phyloP scores from a whole-genome alignment of 495 filamentous ascomycete genomes.

The Penicillium argentinense region DNA sequence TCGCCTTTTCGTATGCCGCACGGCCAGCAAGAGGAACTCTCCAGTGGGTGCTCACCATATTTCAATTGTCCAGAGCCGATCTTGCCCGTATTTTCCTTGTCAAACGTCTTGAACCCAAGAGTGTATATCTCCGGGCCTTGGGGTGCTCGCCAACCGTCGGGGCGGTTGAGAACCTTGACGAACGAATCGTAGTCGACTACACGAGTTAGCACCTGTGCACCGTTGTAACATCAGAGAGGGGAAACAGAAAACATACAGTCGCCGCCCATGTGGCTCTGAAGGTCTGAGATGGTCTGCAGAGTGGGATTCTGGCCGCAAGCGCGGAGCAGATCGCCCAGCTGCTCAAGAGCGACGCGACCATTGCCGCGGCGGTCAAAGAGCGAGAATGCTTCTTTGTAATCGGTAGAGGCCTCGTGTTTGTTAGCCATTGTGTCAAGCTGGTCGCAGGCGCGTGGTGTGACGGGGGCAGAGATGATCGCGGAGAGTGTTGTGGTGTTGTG shows the following conservation, averaged over 20 bases:
- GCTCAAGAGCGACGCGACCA: conserved; percentile 80
- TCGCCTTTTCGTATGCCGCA: neutral
- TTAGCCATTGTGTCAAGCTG: conserved; percentile 23
- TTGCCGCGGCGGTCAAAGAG: conserved; percentile 99
- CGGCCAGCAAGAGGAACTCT: neutral
- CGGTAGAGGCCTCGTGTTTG: conserved; percentile 76
- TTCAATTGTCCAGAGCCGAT: conserved; percentile 95
- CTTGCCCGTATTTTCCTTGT: conserved; percentile 97
- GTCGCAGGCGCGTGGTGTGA: conserved; percentile 3
- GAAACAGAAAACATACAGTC: conserved; percentile 89
- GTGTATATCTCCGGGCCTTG: conserved; percentile 98
- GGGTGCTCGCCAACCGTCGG: conserved; percentile 96
- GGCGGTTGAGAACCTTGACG: conserved; percentile 90
- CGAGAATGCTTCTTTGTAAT: conserved; percentile 99
- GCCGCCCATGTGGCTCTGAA: conserved; percentile 81
- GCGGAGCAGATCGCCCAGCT: conserved; percentile 88
- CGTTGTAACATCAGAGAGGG: too few species aligned
- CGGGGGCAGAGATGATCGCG: conserved; percentile 6
- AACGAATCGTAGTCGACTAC: conserved; percentile 98
- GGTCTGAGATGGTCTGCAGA: conserved; percentile 81
- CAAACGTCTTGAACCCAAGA: conserved; percentile 97
- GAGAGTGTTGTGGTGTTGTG: conserved; percentile 2
- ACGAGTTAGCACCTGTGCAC: neutral
- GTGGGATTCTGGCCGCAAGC: conserved; percentile 98
- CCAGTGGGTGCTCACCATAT: conserved; percentile 61